phyloP scores from a whole-genome alignment of 768 basidiomycete species.

The Kwoniella sp. region DNA sequence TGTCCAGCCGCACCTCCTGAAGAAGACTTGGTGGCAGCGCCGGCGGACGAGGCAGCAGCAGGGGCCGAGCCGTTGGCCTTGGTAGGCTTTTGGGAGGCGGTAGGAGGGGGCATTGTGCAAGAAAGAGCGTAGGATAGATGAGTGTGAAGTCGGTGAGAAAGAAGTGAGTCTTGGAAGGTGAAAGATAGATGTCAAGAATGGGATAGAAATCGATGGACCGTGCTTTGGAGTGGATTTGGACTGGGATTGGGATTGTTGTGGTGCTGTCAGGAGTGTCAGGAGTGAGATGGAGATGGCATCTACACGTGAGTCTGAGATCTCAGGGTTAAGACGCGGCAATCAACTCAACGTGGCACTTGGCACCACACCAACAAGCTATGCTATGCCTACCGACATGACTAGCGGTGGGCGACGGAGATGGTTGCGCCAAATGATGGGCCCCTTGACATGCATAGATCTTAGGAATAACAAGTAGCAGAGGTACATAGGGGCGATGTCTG shows the following conservation, averaged over 20 bases:
- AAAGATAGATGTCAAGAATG: not conserved
- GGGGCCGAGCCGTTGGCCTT: slow-evolving; percentile 32
- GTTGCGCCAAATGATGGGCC: too few species aligned
- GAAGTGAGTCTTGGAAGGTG: not conserved
- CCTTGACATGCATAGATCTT: not conserved
- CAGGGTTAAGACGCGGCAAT: slow-evolving; percentile 1
- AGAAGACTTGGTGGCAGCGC: slow-evolving; percentile 19
- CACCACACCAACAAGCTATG: too few species aligned
- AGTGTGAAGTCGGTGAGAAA: too few species aligned
- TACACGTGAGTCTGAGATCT: slow-evolving; percentile 6
- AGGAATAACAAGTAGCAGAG: not conserved
- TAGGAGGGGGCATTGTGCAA: slow-evolving; percentile 51
- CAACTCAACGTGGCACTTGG: slow-evolving; percentile 10
- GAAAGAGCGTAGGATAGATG: not conserved
- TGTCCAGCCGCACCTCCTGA: slow-evolving; percentile 39
- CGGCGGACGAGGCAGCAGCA: slow-evolving; percentile 10
- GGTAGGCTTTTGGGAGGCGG: slow-evolving; percentile 48
- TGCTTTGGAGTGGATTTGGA: not conserved
- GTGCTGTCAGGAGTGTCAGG: not conserved
- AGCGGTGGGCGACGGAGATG: too few species aligned
- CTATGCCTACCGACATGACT: too few species aligned
- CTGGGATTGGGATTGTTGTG: not conserved
- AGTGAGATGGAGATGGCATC: not conserved
- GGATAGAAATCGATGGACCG: not conserved
- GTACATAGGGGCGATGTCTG: too few species aligned